Evolutionary conservation across 352 stramenopile species (phyloP).

Genomic region (Phytophthora pinifolia): DNA sequence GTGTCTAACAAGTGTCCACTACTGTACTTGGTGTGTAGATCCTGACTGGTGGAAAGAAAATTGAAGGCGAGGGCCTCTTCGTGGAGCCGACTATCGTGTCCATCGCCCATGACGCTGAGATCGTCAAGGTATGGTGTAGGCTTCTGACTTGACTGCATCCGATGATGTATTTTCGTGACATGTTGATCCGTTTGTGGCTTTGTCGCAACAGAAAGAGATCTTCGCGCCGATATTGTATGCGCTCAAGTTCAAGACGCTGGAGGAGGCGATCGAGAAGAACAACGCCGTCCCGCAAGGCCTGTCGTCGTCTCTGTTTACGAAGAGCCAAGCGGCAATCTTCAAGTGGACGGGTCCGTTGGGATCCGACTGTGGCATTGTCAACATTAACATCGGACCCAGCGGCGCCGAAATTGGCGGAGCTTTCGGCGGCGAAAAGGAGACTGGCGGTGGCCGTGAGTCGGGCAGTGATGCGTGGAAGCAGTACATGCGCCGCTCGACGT

Average conservation of each 20-base stretch:
- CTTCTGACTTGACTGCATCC: not conserved
- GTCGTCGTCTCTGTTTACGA: constrained; percentile 92
- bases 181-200: no score
- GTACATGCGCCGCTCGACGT: constrained; percentile 94
- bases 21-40: constrained; percentile 47
- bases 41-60: constrained; percentile 80
- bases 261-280: constrained; percentile 92
- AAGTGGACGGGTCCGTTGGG: constrained; percentile 90
- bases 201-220: constrained; percentile 75
- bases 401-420: constrained; percentile 92
- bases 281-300: constrained; percentile 92
- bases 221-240: constrained; percentile 93
- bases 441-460: constrained; percentile 88
- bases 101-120: constrained; percentile 75
- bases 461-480: constrained; percentile 93
- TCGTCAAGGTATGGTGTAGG: constrained; percentile 57
- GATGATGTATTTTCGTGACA: no score
- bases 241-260: constrained; percentile 88
- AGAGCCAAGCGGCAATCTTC: constrained; percentile 91
- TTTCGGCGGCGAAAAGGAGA: constrained; percentile 94
- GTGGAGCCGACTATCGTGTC: constrained; percentile 92
- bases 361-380: constrained; percentile 93
- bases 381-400: constrained; percentile 92
- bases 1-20: constrained; percentile 5
- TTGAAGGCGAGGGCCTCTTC: constrained; percentile 85